Percentiles rank a stretch among this genome's conserved stretches.
Evolutionary conservation across 495 filamentous ascomycete species (phyloP).

Genomic region (Penicillium atrosanguineum): DNA sequence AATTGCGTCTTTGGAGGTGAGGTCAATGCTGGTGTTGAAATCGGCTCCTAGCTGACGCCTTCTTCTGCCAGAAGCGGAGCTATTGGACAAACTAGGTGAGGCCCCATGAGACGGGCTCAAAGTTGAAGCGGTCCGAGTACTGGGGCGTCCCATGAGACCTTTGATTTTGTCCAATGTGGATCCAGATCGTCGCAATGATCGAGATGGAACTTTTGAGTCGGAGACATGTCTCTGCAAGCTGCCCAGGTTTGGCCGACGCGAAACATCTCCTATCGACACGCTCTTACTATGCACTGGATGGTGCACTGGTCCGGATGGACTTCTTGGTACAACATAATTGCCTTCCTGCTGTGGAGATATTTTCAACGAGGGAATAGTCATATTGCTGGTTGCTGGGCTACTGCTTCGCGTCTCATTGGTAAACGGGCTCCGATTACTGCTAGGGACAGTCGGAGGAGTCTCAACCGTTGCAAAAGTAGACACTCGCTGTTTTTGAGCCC

Average conservation of each 20-base stretch:
- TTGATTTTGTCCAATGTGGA: slow-evolving; percentile 24
- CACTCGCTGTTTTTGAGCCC: slow-evolving; percentile 15
- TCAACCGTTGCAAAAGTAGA: slow-evolving; percentile 8
- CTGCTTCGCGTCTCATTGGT: slow-evolving; percentile 28
- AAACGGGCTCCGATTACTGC: slow-evolving; percentile 9
- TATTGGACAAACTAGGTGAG: slow-evolving; percentile 7
- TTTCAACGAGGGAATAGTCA: background rate
- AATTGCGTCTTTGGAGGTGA: slow-evolving; percentile 28
- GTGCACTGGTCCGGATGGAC: slow-evolving; percentile 19
- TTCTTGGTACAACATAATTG: slow-evolving; percentile 16
- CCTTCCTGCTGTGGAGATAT: slow-evolving; percentile 5
- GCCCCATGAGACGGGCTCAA: slow-evolving; percentile 5
- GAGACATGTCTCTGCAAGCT: slow-evolving; percentile 24
- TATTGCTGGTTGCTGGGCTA: slow-evolving; percentile 6
- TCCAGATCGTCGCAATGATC: slow-evolving; percentile 7
- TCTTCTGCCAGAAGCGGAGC: slow-evolving; percentile 5
- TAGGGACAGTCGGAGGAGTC: slow-evolving; percentile 3
- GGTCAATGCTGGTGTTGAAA: slow-evolving; percentile 40
- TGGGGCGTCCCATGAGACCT: slow-evolving; percentile 24
- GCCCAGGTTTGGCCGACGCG: slow-evolving; percentile 4
- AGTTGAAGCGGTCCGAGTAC: slow-evolving; percentile 16
- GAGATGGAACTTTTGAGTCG: slow-evolving; percentile 19
- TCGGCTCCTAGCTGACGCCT: slow-evolving; percentile 24
- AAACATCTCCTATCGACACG: slow-evolving; percentile 12
- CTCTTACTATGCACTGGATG: slow-evolving; percentile 27